phyloP scores from a whole-genome alignment of 169 alveolate genomes.

The Plasmodium gallinaceum region DNA sequence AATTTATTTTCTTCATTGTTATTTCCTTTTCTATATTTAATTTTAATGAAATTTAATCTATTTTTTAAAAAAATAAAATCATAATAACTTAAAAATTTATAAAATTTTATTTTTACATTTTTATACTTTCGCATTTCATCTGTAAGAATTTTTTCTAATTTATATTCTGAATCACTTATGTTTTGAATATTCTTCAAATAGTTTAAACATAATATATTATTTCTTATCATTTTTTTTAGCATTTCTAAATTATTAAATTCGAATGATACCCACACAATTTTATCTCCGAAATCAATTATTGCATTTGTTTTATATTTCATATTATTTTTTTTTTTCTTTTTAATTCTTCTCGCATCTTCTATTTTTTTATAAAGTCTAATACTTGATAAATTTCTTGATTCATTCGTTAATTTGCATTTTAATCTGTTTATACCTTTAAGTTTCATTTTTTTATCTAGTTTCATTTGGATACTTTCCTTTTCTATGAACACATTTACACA shows the following conservation, averaged over 20 bases:
- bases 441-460: background rate
- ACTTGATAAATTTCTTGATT: conserved; percentile 20
- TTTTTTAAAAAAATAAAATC: conserved; percentile 66
- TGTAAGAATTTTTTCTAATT: conserved; percentile 18
- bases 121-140: conserved; percentile 59
- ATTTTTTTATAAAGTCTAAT: conserved; percentile 9
- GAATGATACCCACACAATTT: conserved; percentile 64
- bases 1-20: background rate
- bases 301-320: conserved; percentile 69
- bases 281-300: conserved; percentile 53
- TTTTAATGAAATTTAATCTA: conserved; percentile 41
- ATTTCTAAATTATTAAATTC: conserved; percentile 58
- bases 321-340: background rate
- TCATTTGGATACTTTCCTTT: conserved; percentile 11
- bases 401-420: background rate
- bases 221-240: conserved; percentile 12
- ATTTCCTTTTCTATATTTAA: conserved; percentile 18
- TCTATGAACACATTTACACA: conserved; percentile 45
- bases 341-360: conserved; percentile 5
- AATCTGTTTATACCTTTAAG: background rate
- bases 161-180: conserved; percentile 20
- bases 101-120: conserved; percentile 48
- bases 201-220: conserved; percentile 5
- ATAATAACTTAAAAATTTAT: conserved; percentile 33
- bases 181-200: conserved; percentile 8